These are phyloP conservation scores for Beta macrorhiza DNA, from an alignment of 179 eudicot genomes.

Conservation along the genomic window DNA sequence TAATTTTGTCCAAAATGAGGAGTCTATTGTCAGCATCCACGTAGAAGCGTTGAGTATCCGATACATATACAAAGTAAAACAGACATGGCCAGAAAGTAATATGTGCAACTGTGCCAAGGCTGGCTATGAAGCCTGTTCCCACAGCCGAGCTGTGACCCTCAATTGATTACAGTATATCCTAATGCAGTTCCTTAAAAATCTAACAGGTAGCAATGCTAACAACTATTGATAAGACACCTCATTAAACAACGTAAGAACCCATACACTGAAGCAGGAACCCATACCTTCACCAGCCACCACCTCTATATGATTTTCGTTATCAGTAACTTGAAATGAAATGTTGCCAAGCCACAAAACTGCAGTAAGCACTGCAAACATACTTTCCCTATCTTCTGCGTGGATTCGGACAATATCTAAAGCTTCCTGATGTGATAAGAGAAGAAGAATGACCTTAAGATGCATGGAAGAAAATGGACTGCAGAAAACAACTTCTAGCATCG, in stretches of 20 bases:
- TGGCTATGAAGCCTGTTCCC: too few species aligned
- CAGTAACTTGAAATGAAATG: slow-evolving; percentile 65
- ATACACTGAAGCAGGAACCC: slow-evolving; percentile 11
- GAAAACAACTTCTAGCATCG: not conserved
- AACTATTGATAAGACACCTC: not conserved
- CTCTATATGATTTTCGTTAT: slow-evolving; percentile 65
- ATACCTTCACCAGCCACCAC: slow-evolving; percentile 85
- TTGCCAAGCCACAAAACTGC: slow-evolving; percentile 95
- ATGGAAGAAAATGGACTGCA: slow-evolving; percentile 10
- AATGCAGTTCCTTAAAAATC: slow-evolving; percentile 1
- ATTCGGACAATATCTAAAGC: slow-evolving; percentile 64
- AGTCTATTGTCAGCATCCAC: not conserved
- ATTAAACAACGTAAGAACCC: not conserved
- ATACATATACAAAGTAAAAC: not conserved
- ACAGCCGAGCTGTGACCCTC: not conserved
- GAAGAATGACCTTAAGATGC: not conserved
- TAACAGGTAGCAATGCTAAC: not conserved
- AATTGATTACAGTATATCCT: not conserved
- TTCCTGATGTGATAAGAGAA: slow-evolving; percentile 44
- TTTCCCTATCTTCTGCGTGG: slow-evolving; percentile 62
- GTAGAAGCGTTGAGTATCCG: not conserved
- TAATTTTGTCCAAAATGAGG: not conserved
- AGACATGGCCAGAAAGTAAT: not conserved
- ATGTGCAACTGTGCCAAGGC: too few species aligned
- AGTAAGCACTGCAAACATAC: slow-evolving; percentile 67